These are phyloP conservation scores for Gamarada debralockiae DNA, from an alignment of 495 filamentous ascomycete genomes.

Conservation along the genomic window DNA sequence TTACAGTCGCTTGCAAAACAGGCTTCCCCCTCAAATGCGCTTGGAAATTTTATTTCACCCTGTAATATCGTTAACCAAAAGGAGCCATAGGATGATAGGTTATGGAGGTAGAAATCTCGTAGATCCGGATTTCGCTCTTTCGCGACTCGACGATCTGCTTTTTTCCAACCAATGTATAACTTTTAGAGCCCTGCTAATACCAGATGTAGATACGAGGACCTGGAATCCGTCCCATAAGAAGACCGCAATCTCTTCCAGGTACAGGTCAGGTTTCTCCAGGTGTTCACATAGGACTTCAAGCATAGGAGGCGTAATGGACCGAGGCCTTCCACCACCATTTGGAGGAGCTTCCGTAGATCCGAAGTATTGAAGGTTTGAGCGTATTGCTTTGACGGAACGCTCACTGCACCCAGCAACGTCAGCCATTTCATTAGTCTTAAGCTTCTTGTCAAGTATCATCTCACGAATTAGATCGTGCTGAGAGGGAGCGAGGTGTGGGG, in stretches of 20 bases:
- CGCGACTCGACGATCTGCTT: constrained; percentile 28
- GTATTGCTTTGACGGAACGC: constrained; percentile 22
- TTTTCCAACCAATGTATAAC: constrained; percentile 28
- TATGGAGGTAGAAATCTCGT: constrained; percentile 32
- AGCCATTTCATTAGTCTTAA: constrained; percentile 25
- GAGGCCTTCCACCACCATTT: constrained; percentile 22
- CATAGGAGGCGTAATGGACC: constrained; percentile 24
- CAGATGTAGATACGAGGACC: constrained; percentile 20
- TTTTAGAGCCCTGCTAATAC: constrained; percentile 25
- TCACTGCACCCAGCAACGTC: constrained; percentile 24
- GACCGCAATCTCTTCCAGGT: constrained; percentile 31
- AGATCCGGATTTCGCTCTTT: constrained; percentile 32
- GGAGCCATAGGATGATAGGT: constrained; percentile 24
- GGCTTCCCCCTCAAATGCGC: too few relatives aligned
- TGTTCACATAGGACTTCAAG: constrained; percentile 28
- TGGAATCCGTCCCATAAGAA: constrained; percentile 34
- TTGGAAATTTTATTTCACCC: not conserved
- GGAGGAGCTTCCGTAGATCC: constrained; percentile 27
- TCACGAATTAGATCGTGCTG: constrained; percentile 5
- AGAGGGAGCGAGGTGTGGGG: constrained; percentile 8
- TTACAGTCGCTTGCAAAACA: too few relatives aligned
- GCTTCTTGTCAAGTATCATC: constrained; percentile 22
- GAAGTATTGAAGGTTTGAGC: constrained; percentile 29
- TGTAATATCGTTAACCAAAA: too few relatives aligned
- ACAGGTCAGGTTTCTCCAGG: constrained; percentile 31